Evolutionary conservation across 495 filamentous ascomycete species (phyloP).

Genomic region (Penicillium herquei): DNA sequence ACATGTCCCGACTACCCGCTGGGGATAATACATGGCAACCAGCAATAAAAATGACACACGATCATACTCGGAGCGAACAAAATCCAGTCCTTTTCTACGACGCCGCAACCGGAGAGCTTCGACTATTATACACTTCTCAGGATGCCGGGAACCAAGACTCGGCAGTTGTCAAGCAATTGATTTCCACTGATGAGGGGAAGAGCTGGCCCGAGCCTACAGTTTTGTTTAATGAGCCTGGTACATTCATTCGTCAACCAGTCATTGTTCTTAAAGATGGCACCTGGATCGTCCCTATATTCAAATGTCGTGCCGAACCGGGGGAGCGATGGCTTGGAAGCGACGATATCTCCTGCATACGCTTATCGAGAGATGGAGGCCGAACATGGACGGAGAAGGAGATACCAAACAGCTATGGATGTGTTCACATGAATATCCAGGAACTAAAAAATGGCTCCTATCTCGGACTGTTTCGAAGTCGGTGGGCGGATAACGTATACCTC

Average conservation of each 20-base stretch:
- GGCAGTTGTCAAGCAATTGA: slow-evolving; percentile 21
- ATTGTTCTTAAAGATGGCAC: slow-evolving; percentile 14
- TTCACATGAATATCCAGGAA: slow-evolving; percentile 26
- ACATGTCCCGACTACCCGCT: slow-evolving; percentile 17
- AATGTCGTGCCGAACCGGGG: slow-evolving; percentile 23
- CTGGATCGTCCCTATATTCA: slow-evolving; percentile 23
- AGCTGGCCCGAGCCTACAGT: slow-evolving; percentile 20
- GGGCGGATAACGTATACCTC: slow-evolving; percentile 23
- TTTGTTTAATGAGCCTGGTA: slow-evolving; percentile 20
- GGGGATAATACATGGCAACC: slow-evolving; percentile 11
- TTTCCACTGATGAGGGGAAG: slow-evolving; percentile 9
- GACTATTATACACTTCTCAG: slow-evolving; percentile 26
- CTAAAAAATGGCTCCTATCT: slow-evolving; percentile 21
- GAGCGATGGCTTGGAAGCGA: slow-evolving; percentile 24
- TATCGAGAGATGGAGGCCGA: slow-evolving; percentile 17
- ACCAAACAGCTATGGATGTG: slow-evolving; percentile 21
- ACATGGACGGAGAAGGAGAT: slow-evolving; percentile 20
- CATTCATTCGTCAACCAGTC: slow-evolving; percentile 24
- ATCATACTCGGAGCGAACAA: slow-evolving; percentile 25
- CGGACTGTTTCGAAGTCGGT: slow-evolving; percentile 23
- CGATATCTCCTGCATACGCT: slow-evolving; percentile 22
- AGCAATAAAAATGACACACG: slow-evolving; percentile 21
- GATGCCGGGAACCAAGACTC: slow-evolving; percentile 26
- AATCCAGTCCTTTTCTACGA: slow-evolving; percentile 23
- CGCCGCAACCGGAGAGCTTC: slow-evolving; percentile 17